Evolutionary conservation across 2,329 filamentous ascomycete species (phyloP), one percentile per base, ranked within the genome.

Genomic region (Pseudogymnoascus sp.): DNA sequence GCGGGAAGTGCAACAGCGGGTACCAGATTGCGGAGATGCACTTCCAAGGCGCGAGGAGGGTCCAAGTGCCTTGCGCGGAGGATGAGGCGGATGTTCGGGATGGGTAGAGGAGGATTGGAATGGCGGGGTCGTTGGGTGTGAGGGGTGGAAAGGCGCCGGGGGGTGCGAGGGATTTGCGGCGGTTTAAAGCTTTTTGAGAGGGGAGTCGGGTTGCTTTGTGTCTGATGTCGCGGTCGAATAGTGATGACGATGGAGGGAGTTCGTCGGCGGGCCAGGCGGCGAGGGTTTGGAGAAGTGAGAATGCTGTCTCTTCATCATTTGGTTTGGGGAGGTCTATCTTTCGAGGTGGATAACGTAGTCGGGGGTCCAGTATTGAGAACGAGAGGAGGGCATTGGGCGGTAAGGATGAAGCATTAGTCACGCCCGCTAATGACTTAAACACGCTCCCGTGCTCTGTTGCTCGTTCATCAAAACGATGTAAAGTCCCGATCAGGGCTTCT

Each of bases 1-100:
- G 79, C 0, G 91, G 90, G 65, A 87, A 91, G 71, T 91, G 91
- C 76, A 96, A 88, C 12, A 97, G 76, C 56, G 85, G 86, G 69
- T 93, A 88, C 94, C 94, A 99, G 33, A 97, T 80, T 0, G 91
- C 85, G 37, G 85, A 79, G 37, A 97, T 88, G 69, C 90, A 96
- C 72, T 90, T 92, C 91, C 93, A 97, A 0, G 94, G 94, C 2
- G 94, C 81, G 23, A 97, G 79, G 1, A 97, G 73, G 0, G 87
- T 94, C 91, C 92, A 97, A 0, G 81, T 86, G 0, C 88, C 88
- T 59, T 88, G 85, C 1, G 79, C 77, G 56, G 81, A 82, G 10
- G 74, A 77, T 38, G 76, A 75, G 1, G 73, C 69, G 10, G 76
- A 73, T 8, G 80, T 73, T 3, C 84, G 82, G 10, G 83, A 84